phyloP scores from a whole-genome alignment of 2,329 filamentous ascomycete species.

The Cadophora sp. region DNA sequence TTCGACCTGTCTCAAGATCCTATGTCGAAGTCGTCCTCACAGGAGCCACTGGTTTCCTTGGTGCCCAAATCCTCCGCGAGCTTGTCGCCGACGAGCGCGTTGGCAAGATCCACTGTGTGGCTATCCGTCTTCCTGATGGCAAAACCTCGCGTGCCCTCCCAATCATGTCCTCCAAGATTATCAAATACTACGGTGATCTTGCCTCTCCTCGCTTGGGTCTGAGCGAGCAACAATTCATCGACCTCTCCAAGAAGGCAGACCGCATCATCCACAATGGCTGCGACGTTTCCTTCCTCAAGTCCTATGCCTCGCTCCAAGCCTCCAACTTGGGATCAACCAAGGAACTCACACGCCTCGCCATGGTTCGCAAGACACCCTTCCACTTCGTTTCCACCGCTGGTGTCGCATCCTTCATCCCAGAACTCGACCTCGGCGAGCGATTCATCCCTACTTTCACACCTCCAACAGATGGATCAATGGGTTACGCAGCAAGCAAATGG shows the following conservation, averaged over 20 bases:
- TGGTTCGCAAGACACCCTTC: conserved; percentile 44
- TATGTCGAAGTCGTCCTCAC: conserved; percentile 45
- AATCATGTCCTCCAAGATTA: conserved; percentile 36
- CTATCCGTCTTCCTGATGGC: conserved; percentile 43
- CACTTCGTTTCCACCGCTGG: conserved; percentile 48
- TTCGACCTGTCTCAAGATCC: conserved; percentile 14
- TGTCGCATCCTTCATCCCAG: conserved; percentile 23
- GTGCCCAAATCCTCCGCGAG: conserved; percentile 46
- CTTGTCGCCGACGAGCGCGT: conserved; percentile 47
- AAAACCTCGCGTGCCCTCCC: conserved; percentile 15
- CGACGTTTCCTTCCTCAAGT: conserved; percentile 48
- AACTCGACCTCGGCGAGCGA: conserved; percentile 20
- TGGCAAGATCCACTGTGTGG: conserved; percentile 52
- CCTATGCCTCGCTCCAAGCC: conserved; percentile 46
- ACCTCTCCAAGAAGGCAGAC: conserved; percentile 47
- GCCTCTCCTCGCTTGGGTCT: conserved; percentile 49
- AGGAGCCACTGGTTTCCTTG: conserved; percentile 52
- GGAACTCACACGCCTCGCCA: conserved; percentile 45
- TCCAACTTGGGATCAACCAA: conserved; percentile 49
- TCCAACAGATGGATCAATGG: conserved; percentile 32
- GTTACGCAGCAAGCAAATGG: conserved; percentile 48
- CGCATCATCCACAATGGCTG: conserved; percentile 62
- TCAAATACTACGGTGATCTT: conserved; percentile 49
- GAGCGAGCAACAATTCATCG: conserved; percentile 37
- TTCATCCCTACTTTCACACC: conserved; percentile 23